Base-by-base conservation (phyloP, 148 eudicot species). In the Amaranthus hypochondriacus region DNA sequence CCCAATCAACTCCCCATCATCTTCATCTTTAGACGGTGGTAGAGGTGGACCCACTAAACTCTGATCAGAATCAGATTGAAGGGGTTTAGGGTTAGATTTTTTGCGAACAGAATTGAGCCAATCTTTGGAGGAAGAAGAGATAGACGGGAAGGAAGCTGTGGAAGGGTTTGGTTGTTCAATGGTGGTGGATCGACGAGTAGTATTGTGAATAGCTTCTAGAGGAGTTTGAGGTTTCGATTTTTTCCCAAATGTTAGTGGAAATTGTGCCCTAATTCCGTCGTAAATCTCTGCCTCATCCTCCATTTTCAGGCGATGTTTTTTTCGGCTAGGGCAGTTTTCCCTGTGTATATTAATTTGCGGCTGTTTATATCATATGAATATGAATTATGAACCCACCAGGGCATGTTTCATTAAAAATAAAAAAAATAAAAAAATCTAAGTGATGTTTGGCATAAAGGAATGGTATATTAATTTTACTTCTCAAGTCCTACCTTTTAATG, bases 201-300 rank as follows among this genome's bases (percentile, higher is more conserved):
- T 78, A 48, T 80, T 93, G 89, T 93, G 98, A 48, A 90, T 48
- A 46, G 80, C 50, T 81, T 90, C 98, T 21, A 89, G 85, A 72
- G 98, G 79, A 48, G 90, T 87, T 68, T 81, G 83, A 18, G 98
- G 59, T 70, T 93, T 90, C 5, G 88, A 72, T 80, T 90, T 89
- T 76, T 93, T 93, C 39, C 98, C 98, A 79, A 93, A 93, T 0
- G 80, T 76, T 46, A 81, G 6, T 2, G 98, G 98, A 68, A 93
- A 90, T 11, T 89, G 86, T 14, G 90, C 85, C 79, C 98, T 78
- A 49, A 86, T 56, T 49, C 97, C 97, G 0, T 86, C 90, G 85
- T 83, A 88, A 3, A 87, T 84, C 66, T 92, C 97, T 13, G 77
- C 88, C 64, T 92, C 92, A 54, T 89, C 96, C 43, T 79, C 94